Percentiles rank a stretch among this genome's conserved stretches.
phyloP scores from a whole-genome alignment of 208 protist genomes.

The Leishmania aethiopica region DNA sequence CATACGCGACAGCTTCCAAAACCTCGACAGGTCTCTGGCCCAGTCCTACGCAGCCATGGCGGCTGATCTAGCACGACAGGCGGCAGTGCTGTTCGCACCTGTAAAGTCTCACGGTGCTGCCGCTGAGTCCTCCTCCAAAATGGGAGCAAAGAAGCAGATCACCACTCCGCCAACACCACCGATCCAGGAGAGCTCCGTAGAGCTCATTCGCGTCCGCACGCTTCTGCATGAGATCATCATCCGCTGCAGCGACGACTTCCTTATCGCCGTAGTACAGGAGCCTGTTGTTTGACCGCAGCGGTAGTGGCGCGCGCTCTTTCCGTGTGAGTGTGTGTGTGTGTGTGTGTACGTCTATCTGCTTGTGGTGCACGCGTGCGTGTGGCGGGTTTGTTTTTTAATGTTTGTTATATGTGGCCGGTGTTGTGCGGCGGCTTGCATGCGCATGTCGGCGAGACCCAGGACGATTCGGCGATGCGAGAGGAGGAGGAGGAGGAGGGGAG shows the following conservation, averaged over 20 bases:
- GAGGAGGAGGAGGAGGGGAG: neutral
- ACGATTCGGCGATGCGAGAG: neutral
- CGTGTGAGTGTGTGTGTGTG: neutral
- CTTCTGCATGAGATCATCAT: constrained; percentile 78
- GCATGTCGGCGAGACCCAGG: neutral
- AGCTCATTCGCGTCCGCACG: constrained; percentile 76
- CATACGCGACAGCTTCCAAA: constrained; percentile 86
- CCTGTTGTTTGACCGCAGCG: constrained; percentile 40
- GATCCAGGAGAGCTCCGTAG: constrained; percentile 50
- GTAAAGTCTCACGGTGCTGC: constrained; percentile 7
- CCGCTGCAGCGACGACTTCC: constrained; percentile 70
- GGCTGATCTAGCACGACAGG: constrained; percentile 44
- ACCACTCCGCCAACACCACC: constrained; percentile 16
- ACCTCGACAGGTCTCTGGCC: constrained; percentile 70
- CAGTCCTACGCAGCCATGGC: constrained; percentile 63
- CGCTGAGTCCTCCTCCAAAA: constrained; percentile 2
- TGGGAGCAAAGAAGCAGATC: constrained; percentile 9
- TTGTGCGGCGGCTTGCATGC: neutral
- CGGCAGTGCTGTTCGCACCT: constrained; percentile 27
- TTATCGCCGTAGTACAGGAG: constrained; percentile 86
- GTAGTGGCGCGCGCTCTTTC: neutral
- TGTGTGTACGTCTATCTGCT: neutral
- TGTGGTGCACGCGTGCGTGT: neutral
- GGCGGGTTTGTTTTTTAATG: neutral
- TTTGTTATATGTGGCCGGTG: neutral